A percentile compares a stretch with the other conserved stretches of the same genome.
Evolutionary conservation across 352 stramenopile species (phyloP).

Genomic region (Phytophthora tubulina): DNA sequence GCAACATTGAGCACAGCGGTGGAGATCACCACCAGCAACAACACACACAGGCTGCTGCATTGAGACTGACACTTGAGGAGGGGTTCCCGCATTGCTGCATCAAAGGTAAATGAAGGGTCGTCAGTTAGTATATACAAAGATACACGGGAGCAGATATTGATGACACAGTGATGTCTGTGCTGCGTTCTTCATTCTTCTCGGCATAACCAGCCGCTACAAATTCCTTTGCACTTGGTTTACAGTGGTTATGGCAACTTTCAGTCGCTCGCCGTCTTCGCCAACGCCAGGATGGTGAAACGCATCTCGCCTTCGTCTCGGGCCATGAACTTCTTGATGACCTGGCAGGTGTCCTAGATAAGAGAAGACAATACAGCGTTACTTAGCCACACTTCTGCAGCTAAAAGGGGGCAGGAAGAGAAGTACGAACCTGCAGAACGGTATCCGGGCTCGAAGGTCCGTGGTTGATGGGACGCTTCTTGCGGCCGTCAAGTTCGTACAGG

Average conservation of each 20-base stretch:
- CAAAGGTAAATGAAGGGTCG: constrained; percentile 26
- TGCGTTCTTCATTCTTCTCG: constrained; percentile 16
- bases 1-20: constrained; percentile 2
- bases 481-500: constrained; percentile 97
- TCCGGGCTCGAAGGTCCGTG: constrained; percentile 90
- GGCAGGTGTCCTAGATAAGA: constrained; percentile 78
- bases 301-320: constrained; percentile 94
- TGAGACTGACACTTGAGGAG: background rate
- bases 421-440: constrained; percentile 83
- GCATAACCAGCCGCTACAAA: constrained; percentile 6
- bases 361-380: background rate
- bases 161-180: constrained; percentile 1
- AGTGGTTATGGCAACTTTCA: constrained; percentile 28
- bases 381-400: background rate
- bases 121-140: constrained; percentile 23
- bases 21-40: constrained; percentile 8
- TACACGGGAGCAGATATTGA: constrained; percentile 5
- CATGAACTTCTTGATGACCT: constrained; percentile 96
- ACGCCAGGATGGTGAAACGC: constrained; percentile 95
- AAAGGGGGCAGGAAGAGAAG: background rate
- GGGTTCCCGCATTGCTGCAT: constrained; percentile 3
- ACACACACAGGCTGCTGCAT: background rate
- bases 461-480: constrained; percentile 95
- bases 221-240: background rate
- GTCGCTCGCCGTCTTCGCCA: constrained; percentile 76